These are phyloP conservation scores for Cucurbita pepo DNA, from an alignment of 306 rosid genomes.

Conservation along the genomic window DNA sequence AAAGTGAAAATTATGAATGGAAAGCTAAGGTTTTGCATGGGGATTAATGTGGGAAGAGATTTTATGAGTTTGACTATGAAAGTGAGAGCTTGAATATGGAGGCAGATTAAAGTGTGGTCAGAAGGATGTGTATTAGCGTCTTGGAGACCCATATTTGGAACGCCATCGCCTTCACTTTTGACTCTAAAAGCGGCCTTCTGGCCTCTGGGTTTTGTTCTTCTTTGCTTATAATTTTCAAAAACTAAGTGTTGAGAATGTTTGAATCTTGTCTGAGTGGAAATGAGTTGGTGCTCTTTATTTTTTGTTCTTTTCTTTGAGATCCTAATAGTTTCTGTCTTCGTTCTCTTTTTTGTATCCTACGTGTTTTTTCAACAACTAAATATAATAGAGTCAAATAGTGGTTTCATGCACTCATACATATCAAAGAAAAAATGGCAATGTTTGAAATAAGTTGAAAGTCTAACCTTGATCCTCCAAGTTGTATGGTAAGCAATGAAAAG, in stretches of 20 bases:
- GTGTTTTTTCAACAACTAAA: not conserved
- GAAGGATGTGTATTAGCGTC: not conserved
- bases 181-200: conserved; percentile 3
- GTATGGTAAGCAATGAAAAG: not conserved
- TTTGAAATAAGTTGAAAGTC: no score
- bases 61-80: conserved; percentile 6
- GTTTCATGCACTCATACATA: no score
- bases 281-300: not conserved
- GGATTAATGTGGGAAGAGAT: not conserved
- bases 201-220: conserved; percentile 1
- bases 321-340: not conserved
- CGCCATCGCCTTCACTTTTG: conserved; percentile 1
- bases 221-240: not conserved
- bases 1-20: not conserved
- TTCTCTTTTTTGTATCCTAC: not conserved
- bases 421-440: no score
- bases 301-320: not conserved
- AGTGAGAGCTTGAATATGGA: conserved; percentile 1
- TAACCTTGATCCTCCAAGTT: not conserved
- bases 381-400: not conserved
- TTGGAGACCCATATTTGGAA: not conserved
- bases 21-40: not conserved
- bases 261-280: not conserved
- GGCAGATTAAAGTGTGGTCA: conserved; percentile 3
- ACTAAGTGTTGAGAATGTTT: not conserved